Evolutionary conservation across 2,329 filamentous ascomycete species (phyloP), one percentile per base, ranked within the genome.

Genomic region (Hypomyces perniciosus): DNA sequence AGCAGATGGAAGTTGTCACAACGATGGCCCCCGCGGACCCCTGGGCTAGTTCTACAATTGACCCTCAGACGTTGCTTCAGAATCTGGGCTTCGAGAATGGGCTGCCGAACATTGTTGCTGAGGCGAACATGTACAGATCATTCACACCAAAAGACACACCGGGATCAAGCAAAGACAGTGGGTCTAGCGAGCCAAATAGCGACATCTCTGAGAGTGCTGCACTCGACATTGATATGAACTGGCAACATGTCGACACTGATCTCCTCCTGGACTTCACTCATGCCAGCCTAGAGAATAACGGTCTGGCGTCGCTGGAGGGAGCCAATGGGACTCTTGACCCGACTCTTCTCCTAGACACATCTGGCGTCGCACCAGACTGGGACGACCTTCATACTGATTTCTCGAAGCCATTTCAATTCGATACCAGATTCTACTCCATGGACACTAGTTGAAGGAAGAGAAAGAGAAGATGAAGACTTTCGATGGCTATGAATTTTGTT

Each of bases 101-200:
- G 10, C 54, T 68, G 44, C 62, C 58, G 50, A 79, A 74, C 13
- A 70, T 77, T 2, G 75, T 81, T 49, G 71, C 72, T 9, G 78
- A 84, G 54, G 73, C 78, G 61, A 72, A 66, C 48, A 67, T 78
- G 7, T 82, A 80, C 58, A 74, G 76, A 20, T 74, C 77, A 1
- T 67, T 78, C 51, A 81, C 81, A 27, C 80, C 81, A 1, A 81
- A 83, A 53, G 80, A 84, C 60, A 85, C 82, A 6, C 82, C 81
- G 0, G 81, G 84, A 57, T 84, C 81, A 2, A 79, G 73, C 64
- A 82, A 83, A 62, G 80, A 84, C 51, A 77, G 75, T 57, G 75
- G 77, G 4, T 64, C 70, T 7, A 83, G 81, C 38, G 81, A 84
- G 58, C 78, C 79, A 8, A 83, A 77, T 54, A 84, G 80, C 59